Conservation (phyloP, 225 moss, liverwort and hornwort species). For the Neckera pumila region DNA sequence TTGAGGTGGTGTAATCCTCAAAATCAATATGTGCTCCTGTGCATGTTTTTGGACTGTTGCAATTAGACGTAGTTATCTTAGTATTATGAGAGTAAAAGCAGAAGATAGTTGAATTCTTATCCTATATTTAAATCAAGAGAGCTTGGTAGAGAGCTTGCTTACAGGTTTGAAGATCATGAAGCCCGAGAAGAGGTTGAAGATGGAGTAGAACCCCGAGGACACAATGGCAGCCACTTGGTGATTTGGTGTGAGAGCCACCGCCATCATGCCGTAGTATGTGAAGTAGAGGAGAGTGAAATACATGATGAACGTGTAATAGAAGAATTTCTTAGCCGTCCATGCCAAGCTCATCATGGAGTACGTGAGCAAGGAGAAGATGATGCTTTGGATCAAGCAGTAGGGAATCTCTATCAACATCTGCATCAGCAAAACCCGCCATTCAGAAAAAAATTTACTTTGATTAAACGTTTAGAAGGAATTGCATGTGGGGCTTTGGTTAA, state of each 20-base stretch:
- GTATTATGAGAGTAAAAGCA: background rate
- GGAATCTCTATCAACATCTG: constrained; percentile 56
- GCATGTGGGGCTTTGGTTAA: background rate
- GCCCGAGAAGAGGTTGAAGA: constrained; percentile 61
- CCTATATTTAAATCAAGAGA: background rate
- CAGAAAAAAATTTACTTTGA: background rate
- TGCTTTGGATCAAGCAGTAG: constrained; percentile 38
- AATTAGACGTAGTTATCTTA: background rate
- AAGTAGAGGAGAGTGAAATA: constrained; percentile 59
- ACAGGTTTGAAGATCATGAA: constrained; percentile 56
- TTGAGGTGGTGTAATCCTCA: background rate
- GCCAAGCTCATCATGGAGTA: constrained; percentile 50
- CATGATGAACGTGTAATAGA: constrained; percentile 45
- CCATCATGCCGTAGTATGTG: constrained; percentile 65
- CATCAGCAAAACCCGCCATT: background rate
- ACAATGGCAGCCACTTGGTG: constrained; percentile 55
- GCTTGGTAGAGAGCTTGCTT: constrained; percentile 5
- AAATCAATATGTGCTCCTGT: background rate
- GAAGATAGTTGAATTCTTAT: background rate
- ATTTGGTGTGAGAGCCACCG: constrained; percentile 49
- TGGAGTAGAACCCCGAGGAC: constrained; percentile 49
- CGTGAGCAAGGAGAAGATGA: constrained; percentile 40
- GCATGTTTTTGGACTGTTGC: background rate
- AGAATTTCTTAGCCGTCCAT: constrained; percentile 49
- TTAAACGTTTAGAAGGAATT: background rate